phyloP scores from a whole-genome alignment of 805 yeast species.

The Barnettozyma wickerhamii region DNA sequence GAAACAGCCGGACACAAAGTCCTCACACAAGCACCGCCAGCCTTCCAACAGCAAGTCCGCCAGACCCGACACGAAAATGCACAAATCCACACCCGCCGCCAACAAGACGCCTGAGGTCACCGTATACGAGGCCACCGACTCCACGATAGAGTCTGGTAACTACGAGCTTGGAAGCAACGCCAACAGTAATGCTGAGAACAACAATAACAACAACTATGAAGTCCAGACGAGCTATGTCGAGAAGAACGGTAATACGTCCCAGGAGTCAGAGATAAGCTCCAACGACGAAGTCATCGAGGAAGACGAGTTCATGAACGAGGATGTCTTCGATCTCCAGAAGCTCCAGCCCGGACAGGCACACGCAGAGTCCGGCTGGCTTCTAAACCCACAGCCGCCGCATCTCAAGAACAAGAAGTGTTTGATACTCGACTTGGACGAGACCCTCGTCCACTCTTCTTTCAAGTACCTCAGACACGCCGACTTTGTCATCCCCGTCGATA shows the following conservation, averaged over 20 bases:
- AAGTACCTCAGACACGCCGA: constrained; percentile 90
- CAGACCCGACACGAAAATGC: background rate
- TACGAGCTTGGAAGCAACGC: constrained; percentile 2
- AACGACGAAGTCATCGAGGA: constrained; percentile 23
- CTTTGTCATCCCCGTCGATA: constrained; percentile 96
- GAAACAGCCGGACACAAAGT: no score
- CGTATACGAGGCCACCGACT: constrained; percentile 27
- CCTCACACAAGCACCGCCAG: background rate
- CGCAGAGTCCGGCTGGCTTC: constrained; percentile 60
- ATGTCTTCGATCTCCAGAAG: constrained; percentile 52
- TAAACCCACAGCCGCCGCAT: constrained; percentile 48
- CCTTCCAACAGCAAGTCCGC: background rate
- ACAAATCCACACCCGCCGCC: background rate
- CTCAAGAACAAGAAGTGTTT: constrained; percentile 74
- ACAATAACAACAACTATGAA: constrained; percentile 3
- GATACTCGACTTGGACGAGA: constrained; percentile 90
- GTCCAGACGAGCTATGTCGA: constrained; percentile 8
- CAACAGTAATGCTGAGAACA: no score
- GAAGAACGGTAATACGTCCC: constrained; percentile 7
- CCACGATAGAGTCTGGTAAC: constrained; percentile 17
- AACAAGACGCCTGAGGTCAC: constrained; percentile 21
- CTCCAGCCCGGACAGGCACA: constrained; percentile 71
- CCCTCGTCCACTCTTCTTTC: constrained; percentile 93
- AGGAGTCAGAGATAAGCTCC: constrained; percentile 23
- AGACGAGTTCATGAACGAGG: constrained; percentile 26